Base-by-base conservation (phyloP, 805 yeast species). In the Teunomyces aglyptinius region DNA sequence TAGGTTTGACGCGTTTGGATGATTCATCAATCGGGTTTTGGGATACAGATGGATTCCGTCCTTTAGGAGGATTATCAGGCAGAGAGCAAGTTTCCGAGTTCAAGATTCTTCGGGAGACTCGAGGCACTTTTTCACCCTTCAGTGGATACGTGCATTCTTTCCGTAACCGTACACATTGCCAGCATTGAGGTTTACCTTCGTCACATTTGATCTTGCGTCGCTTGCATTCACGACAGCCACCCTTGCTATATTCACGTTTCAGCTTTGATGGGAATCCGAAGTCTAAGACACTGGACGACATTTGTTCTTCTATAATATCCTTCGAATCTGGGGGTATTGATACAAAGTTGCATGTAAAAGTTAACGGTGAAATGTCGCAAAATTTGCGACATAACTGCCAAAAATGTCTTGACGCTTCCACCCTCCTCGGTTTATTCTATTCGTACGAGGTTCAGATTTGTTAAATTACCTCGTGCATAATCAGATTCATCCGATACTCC, bases 161-260 rank as follows among this genome's bases (percentile, higher is more conserved):
- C 26, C 56, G 59, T 27, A 65, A 56, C 29, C 70, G 55, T 4
- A 57, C 55, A 50, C 73, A 68, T 44, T 64, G 69, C 62, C 69
- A 61, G 48, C 75, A 70, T 46, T 43, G 54, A 35, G 62, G 69
- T 47, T 57, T 66, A 19, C 46, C 60, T 52, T 70, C 75, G 34
- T 68, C 71, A 38, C 75, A 70, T 49, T 72, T 72, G 41, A 72
- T 71, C 48, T 72, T 73, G 44, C 75, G 60, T 22, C 74, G 59
- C 49, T 71, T 72, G 51, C 77, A 73, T 47, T 70, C 75, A 13
- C 63, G 52, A 51, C 77, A 73, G 3, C 77, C 77, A 13, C 61
- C 63, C 45, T 68, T 68, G 52, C 65, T 61, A 51, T 71, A 71
- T 48, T 57, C 63, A 10, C 52, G 53, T 29, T 48, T 52, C 49